phyloP scores from a whole-genome alignment of 768 basidiomycete species.

The Boletus insuetus region DNA sequence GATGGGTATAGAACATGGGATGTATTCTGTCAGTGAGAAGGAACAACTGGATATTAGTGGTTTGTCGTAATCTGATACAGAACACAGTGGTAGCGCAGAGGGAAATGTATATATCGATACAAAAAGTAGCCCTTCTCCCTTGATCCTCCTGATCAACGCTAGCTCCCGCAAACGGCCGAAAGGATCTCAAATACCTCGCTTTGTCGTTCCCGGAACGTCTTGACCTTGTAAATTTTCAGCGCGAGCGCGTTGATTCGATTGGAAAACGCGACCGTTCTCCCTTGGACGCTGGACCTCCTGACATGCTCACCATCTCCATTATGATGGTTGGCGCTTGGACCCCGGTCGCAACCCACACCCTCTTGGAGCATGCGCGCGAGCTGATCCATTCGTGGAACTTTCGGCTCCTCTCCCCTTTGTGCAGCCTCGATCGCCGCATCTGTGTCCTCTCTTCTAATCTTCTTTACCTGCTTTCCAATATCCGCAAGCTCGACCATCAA shows the following conservation, averaged over 20 bases:
- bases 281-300: slow-evolving; percentile 53
- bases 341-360: slow-evolving; percentile 48
- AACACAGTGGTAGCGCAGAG: too few relatives aligned
- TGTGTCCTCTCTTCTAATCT: slow-evolving; percentile 55
- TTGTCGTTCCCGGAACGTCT: slow-evolving; percentile 71
- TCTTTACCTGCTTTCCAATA: slow-evolving; percentile 50
- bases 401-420: slow-evolving; percentile 33
- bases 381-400: slow-evolving; percentile 52
- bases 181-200: slow-evolving; percentile 63
- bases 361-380: slow-evolving; percentile 55
- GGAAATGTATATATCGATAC: too few relatives aligned
- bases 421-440: slow-evolving; percentile 43
- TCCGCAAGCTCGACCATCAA: slow-evolving; percentile 63
- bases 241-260: slow-evolving; percentile 77
- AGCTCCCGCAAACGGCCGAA: slow-evolving; percentile 23
- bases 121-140: background rate
- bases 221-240: slow-evolving; percentile 64
- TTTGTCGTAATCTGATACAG: too few relatives aligned
- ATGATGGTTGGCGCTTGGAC: background rate
- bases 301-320: slow-evolving; percentile 21
- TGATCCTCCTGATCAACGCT: background rate
- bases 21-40: too few relatives aligned
- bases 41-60: too few relatives aligned
- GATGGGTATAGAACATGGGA: too few relatives aligned
- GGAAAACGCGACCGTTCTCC: slow-evolving; percentile 65